Evolutionary conservation across 2,329 filamentous ascomycete species (phyloP).

Genomic region (Helminthosporium solani): DNA sequence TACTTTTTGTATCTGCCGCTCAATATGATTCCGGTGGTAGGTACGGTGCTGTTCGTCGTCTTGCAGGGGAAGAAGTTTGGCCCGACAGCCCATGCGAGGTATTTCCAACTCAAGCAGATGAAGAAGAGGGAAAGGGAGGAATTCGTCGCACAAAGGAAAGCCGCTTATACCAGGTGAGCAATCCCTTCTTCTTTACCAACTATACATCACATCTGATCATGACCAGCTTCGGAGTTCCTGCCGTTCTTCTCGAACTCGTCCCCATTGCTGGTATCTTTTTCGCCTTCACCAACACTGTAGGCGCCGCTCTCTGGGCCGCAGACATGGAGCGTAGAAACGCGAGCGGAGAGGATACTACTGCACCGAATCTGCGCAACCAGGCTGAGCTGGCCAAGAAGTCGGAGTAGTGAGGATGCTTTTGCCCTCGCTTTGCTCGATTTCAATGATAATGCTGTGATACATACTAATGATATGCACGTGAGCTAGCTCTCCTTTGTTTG

Average conservation of each 20-base stretch:
- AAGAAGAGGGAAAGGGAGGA: slow-evolving; percentile 61
- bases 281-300: slow-evolving; percentile 87
- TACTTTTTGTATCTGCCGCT: slow-evolving; percentile 86
- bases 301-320: slow-evolving; percentile 90
- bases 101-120: slow-evolving; percentile 92
- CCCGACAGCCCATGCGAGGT: slow-evolving; percentile 61
- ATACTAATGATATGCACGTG: too few relatives aligned
- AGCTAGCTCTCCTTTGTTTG: too few relatives aligned
- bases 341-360: slow-evolving; percentile 28
- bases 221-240: slow-evolving; percentile 66
- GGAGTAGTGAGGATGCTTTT: slow-evolving; percentile 30
- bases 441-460: background rate
- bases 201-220: slow-evolving; percentile 3
- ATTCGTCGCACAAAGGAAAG: slow-evolving; percentile 69
- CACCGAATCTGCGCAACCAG: slow-evolving; percentile 39
- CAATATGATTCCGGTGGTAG: slow-evolving; percentile 89
- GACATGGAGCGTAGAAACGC: slow-evolving; percentile 63
- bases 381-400: slow-evolving; percentile 37
- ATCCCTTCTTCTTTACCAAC: background rate
- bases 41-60: slow-evolving; percentile 76
- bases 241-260: slow-evolving; percentile 80
- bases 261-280: slow-evolving; percentile 82
- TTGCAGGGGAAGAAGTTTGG: slow-evolving; percentile 62
- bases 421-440: slow-evolving; percentile 1
- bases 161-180: slow-evolving; percentile 73